Conservation (phyloP, 768 basidiomycete genomes). For the Leccinum uliginosum region DNA sequence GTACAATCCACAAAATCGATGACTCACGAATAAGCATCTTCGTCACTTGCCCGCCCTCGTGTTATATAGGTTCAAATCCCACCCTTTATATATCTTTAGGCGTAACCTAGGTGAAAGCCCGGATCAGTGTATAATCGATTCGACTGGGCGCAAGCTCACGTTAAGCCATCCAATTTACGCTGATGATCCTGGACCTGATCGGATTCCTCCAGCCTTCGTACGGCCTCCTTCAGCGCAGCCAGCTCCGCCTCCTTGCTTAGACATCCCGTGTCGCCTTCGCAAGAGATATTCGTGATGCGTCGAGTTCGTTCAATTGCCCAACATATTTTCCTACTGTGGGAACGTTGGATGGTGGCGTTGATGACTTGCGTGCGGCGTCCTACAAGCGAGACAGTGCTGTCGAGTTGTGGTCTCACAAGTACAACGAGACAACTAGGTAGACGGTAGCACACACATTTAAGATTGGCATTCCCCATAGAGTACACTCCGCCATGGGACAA, state of each 20-base stretch:
- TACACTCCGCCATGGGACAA: too few relatives aligned
- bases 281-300: conserved; percentile 57
- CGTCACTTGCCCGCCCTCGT: conserved; percentile 43
- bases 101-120: conserved; percentile 47
- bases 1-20: not conserved
- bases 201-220: conserved; percentile 54
- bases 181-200: conserved; percentile 74
- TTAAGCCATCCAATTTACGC: conserved; percentile 60
- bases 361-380: conserved; percentile 68
- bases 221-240: conserved; percentile 61
- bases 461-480: too few relatives aligned
- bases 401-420: not conserved
- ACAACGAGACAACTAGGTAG: not conserved
- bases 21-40: conserved; percentile 72
- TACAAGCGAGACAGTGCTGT: conserved; percentile 62
- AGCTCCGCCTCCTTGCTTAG: conserved; percentile 69
- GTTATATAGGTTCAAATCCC: conserved; percentile 65
- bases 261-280: conserved; percentile 73
- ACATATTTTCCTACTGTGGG: conserved; percentile 62
- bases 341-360: conserved; percentile 65
- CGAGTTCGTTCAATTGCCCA: conserved; percentile 59
- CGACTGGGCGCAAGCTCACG: conserved; percentile 40
- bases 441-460: conserved; percentile 48
- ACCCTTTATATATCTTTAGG: conserved; percentile 64
- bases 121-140: conserved; percentile 1